Percentiles rank a stretch among this genome's conserved stretches.
These are phyloP conservation scores for Candida succiphila DNA, from an alignment of 805 yeast species.

Conservation along the genomic window DNA sequence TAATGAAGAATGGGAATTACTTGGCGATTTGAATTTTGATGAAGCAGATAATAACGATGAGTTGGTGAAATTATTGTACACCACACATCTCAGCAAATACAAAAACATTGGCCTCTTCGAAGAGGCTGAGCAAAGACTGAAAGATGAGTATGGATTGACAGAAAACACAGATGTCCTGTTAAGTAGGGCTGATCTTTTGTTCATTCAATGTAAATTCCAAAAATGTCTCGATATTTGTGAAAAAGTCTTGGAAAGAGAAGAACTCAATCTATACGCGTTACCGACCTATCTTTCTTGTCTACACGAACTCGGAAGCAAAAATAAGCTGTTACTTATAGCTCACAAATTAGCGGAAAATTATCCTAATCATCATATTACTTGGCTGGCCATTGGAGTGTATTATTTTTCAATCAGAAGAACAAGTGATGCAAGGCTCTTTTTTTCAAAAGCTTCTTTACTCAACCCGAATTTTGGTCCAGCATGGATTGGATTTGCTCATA, in stretches of 20 bases:
- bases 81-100: constrained; percentile 67
- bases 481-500: constrained; percentile 98
- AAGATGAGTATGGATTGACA: constrained; percentile 62
- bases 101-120: constrained; percentile 44
- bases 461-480: constrained; percentile 91
- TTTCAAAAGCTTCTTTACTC: constrained; percentile 79
- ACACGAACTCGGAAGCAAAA: constrained; percentile 75
- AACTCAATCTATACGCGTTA: constrained; percentile 57
- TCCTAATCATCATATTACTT: constrained; percentile 74
- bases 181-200: constrained; percentile 59
- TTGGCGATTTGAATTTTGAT: constrained; percentile 54
- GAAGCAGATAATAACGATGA: constrained; percentile 75
- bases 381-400: constrained; percentile 90
- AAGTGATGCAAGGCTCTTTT: constrained; percentile 77
- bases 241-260: constrained; percentile 45
- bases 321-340: constrained; percentile 68
- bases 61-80: constrained; percentile 65
- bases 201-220: constrained; percentile 69
- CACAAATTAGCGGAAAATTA: constrained; percentile 80
- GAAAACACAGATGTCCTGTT: constrained; percentile 62
- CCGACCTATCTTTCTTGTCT: constrained; percentile 79
- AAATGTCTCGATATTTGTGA: constrained; percentile 73
- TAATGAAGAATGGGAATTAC: constrained; percentile 76
- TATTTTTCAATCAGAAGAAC: constrained; percentile 67
- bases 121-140: constrained; percentile 56